phyloP scores from a whole-genome alignment of 441 rosid species.

The Biscutella auriculata region DNA sequence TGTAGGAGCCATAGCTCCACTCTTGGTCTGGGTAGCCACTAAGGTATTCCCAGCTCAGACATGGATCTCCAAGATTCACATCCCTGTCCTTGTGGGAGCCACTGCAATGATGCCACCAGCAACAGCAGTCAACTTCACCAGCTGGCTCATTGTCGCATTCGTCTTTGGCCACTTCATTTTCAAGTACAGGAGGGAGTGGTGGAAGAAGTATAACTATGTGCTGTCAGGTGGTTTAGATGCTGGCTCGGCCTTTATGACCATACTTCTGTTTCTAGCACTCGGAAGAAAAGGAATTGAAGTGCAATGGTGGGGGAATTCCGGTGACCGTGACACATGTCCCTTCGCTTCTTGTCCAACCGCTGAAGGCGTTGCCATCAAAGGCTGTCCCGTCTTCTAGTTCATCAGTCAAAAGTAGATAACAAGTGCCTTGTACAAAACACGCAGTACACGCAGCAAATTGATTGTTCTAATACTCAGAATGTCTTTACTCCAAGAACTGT shows the following conservation, averaged over 20 bases:
- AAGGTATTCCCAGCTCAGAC: constrained; percentile 36
- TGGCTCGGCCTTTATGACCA: constrained; percentile 58
- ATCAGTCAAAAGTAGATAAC: neutral
- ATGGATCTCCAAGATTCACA: constrained; percentile 50
- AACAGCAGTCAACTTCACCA: constrained; percentile 51
- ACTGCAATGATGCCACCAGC: constrained; percentile 74
- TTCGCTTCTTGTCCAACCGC: constrained; percentile 66
- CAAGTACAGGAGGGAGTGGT: constrained; percentile 39
- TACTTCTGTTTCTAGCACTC: constrained; percentile 44
- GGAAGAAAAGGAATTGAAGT: constrained; percentile 30
- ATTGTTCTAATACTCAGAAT: neutral
- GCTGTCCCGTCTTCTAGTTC: constrained; percentile 42
- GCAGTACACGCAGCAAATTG: constrained; percentile 2
- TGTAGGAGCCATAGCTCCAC: constrained; percentile 51
- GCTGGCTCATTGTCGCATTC: constrained; percentile 50
- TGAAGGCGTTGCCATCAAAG: constrained; percentile 34
- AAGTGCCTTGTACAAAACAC: constrained; percentile 4
- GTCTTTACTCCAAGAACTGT: constrained; percentile 7
- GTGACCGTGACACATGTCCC: constrained; percentile 40
- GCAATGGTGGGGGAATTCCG: constrained; percentile 65
- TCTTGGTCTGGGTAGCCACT: constrained; percentile 53
- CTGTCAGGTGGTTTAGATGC: constrained; percentile 71
- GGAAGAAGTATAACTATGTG: constrained; percentile 68
- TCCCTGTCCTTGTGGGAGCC: constrained; percentile 52
- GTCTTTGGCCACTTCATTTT: constrained; percentile 53